A percentile compares a stretch with the other conserved stretches of the same genome.
phyloP scores from a whole-genome alignment of 306 rosid genomes.

The Quercus aquifolioides region DNA sequence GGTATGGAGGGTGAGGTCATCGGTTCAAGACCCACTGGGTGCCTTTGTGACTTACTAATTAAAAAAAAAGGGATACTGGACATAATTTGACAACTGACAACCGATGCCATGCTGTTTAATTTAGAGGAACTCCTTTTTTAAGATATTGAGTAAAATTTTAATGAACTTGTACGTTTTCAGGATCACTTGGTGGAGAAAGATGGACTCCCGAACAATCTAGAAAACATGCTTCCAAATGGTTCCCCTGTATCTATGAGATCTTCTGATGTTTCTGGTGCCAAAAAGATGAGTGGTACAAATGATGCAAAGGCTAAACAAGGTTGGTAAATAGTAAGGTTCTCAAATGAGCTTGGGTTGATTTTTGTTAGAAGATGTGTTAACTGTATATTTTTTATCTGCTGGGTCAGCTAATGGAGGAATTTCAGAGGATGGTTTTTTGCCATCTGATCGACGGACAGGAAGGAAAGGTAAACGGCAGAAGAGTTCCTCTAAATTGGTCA shows the following conservation, averaged over 20 bases:
- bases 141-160: conserved; percentile 21
- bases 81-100: background rate
- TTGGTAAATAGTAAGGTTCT: conserved; percentile 33
- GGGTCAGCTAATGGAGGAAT: conserved; percentile 51
- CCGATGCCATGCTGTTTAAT: background rate
- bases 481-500: conserved; percentile 52
- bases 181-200: conserved; percentile 46
- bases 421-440: conserved; percentile 52
- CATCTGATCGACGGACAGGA: conserved; percentile 58
- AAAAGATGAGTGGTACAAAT: conserved; percentile 28
- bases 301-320: conserved; percentile 53
- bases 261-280: conserved; percentile 35
- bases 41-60: too few relatives aligned
- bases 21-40: too few relatives aligned
- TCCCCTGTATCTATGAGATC: conserved; percentile 28
- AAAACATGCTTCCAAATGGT: conserved; percentile 44
- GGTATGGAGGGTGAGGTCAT: too few relatives aligned
- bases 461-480: conserved; percentile 64
- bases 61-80: background rate
- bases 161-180: conserved; percentile 42
- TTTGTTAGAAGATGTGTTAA: conserved; percentile 22
- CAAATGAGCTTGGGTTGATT: conserved; percentile 12
- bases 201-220: conserved; percentile 37
- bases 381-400: conserved; percentile 31
- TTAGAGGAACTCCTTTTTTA: conserved; percentile 15